Evolutionary conservation across 1,284 basidiomycete species (phyloP).

Genomic region (Mycena citricolor): DNA sequence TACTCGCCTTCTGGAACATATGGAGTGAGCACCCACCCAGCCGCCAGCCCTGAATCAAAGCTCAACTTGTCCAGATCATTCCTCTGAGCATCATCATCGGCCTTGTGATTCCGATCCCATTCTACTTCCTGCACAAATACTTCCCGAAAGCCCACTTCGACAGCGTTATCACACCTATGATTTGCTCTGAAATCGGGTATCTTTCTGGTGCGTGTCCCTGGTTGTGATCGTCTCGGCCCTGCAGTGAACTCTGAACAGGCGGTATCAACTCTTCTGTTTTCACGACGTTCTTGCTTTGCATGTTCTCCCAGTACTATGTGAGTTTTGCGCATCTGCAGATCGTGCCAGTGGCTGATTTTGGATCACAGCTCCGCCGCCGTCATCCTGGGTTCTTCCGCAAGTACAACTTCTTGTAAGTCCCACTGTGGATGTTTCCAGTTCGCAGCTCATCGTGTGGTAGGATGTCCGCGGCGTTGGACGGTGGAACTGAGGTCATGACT

Average conservation of each 20-base stretch:
- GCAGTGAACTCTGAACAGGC: no score
- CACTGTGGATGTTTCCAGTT: slow-evolving; percentile 2
- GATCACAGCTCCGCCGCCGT: slow-evolving; percentile 30
- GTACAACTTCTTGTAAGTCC: slow-evolving; percentile 51
- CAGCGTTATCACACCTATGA: slow-evolving; percentile 48
- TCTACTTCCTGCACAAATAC: slow-evolving; percentile 49
- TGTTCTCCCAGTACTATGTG: slow-evolving; percentile 58
- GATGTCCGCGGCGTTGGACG: slow-evolving; percentile 55
- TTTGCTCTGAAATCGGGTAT: slow-evolving; percentile 35
- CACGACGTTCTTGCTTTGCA: slow-evolving; percentile 48
- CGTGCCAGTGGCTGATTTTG: slow-evolving; percentile 22
- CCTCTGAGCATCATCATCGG: slow-evolving; percentile 55
- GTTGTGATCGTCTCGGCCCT: slow-evolving; percentile 42
- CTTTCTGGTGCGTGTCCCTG: slow-evolving; percentile 3
- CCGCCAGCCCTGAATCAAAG: slow-evolving; percentile 22
- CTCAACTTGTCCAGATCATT: slow-evolving; percentile 42
- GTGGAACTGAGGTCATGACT: slow-evolving; percentile 52
- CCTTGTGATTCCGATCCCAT: slow-evolving; percentile 51
- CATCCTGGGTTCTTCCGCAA: slow-evolving; percentile 53
- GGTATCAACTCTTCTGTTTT: slow-evolving; percentile 58
- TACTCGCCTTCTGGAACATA: slow-evolving; percentile 50
- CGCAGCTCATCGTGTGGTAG: background rate
- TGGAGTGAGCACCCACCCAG: slow-evolving; percentile 31
- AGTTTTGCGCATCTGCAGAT: slow-evolving; percentile 24
- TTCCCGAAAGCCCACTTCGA: slow-evolving; percentile 49